A percentile compares a stretch with the other conserved stretches of the same genome.
Conservation (phyloP, 768 basidiomycete genomes). For the Pholiota molesta region DNA sequence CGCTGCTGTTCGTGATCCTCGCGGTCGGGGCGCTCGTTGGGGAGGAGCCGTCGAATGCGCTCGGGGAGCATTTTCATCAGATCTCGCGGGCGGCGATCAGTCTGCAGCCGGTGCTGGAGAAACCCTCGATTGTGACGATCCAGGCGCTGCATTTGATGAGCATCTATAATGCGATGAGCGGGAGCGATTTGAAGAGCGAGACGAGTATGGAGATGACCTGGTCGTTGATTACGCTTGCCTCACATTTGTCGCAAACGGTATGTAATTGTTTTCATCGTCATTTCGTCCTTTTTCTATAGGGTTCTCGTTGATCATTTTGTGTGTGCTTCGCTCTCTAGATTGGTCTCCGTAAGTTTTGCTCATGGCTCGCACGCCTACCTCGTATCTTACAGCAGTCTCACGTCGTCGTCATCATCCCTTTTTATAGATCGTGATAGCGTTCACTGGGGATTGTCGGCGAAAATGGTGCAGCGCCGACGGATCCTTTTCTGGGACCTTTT, state of each 20-base stretch:
- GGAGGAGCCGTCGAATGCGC: constrained; percentile 31
- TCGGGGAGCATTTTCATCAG: constrained; percentile 70
- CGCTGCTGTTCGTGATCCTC: constrained; percentile 57
- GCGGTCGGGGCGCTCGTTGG: constrained; percentile 56
- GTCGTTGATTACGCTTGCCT: constrained; percentile 65
- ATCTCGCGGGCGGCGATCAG: constrained; percentile 66
- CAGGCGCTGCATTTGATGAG: constrained; percentile 71
- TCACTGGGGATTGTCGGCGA: constrained; percentile 63
- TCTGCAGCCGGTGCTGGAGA: constrained; percentile 69
- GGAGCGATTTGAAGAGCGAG: constrained; percentile 60
- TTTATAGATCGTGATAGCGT: constrained; percentile 64
- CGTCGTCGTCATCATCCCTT: constrained; percentile 2
- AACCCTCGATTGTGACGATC: constrained; percentile 70
- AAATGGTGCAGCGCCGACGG: constrained; percentile 66
- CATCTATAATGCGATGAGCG: constrained; percentile 72
- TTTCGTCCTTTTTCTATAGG: constrained; percentile 1
- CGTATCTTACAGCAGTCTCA: neutral
- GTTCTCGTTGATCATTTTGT: neutral
- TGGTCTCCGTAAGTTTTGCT: constrained; percentile 62
- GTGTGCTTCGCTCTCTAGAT: constrained; percentile 40
- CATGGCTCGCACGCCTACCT: neutral
- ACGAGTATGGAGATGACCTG: constrained; percentile 76
- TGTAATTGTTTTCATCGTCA: too few relatives aligned
- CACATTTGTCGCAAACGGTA: constrained; percentile 68
- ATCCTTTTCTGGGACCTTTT: constrained; percentile 82